Conservation (phyloP, 176 grass and related monocot species). For the Puya raimondii region DNA sequence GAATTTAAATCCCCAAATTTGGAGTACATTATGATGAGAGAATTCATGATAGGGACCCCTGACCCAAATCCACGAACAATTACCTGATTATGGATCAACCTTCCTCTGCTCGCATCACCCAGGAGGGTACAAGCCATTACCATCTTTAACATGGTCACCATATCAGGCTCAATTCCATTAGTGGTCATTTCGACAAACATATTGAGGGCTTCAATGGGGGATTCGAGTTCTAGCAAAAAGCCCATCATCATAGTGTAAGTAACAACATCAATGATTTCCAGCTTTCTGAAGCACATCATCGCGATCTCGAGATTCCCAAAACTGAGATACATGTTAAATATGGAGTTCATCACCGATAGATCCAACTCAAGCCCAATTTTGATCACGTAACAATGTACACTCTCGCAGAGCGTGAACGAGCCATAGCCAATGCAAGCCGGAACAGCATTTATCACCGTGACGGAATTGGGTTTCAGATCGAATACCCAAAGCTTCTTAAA, state of each 20-base stretch:
- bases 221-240: slow-evolving; percentile 43
- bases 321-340: slow-evolving; percentile 60
- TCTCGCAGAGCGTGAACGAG: slow-evolving; percentile 40
- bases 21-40: slow-evolving; percentile 65
- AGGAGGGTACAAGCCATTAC: slow-evolving; percentile 44
- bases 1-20: slow-evolving; percentile 45
- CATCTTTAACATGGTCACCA: slow-evolving; percentile 44
- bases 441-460: slow-evolving; percentile 39
- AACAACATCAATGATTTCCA: slow-evolving; percentile 45
- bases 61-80: slow-evolving; percentile 30
- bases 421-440: slow-evolving; percentile 38
- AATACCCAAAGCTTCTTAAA: slow-evolving; percentile 38
- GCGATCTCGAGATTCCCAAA: slow-evolving; percentile 27
- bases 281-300: slow-evolving; percentile 39
- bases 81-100: slow-evolving; percentile 43
- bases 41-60: slow-evolving; percentile 42
- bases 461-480: slow-evolving; percentile 24
- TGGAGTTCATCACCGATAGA: slow-evolving; percentile 39
- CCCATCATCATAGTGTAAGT: slow-evolving; percentile 55
- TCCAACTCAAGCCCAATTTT: slow-evolving; percentile 49
- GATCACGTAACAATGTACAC: slow-evolving; percentile 36
- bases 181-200: slow-evolving; percentile 56
- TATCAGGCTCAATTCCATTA: slow-evolving; percentile 48
- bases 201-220: slow-evolving; percentile 27
- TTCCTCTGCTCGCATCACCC: slow-evolving; percentile 46